phyloP scores from a whole-genome alignment of 768 basidiomycete genomes.

The Lactifluus volemus region DNA sequence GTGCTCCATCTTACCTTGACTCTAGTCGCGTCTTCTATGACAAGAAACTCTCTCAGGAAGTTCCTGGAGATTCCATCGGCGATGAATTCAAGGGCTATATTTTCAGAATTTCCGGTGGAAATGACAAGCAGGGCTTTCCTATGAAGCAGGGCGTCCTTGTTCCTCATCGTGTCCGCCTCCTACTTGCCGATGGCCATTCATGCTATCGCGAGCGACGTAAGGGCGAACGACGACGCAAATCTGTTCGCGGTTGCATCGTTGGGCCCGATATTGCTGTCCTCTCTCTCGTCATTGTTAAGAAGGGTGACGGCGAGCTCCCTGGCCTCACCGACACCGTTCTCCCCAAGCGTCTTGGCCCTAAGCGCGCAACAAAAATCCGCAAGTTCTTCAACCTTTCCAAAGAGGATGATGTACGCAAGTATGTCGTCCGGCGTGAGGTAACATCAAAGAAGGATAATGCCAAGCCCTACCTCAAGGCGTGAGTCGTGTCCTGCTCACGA shows the following conservation, averaged over 20 bases:
- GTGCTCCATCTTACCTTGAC: slow-evolving; percentile 4
- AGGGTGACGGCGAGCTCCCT: slow-evolving; percentile 84
- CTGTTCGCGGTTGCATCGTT: slow-evolving; percentile 97
- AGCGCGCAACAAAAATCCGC: slow-evolving; percentile 96
- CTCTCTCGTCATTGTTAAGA: slow-evolving; percentile 90
- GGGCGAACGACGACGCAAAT: slow-evolving; percentile 98
- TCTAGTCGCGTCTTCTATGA: slow-evolving; percentile 89
- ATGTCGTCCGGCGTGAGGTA: slow-evolving; percentile 91
- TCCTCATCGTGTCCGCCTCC: slow-evolving; percentile 86
- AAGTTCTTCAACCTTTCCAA: slow-evolving; percentile 96
- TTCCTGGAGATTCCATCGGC: slow-evolving; percentile 81
- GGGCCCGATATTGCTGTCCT: slow-evolving; percentile 95
- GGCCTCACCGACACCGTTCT: slow-evolving; percentile 88
- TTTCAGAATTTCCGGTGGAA: slow-evolving; percentile 94
- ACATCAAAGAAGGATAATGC: slow-evolving; percentile 83
- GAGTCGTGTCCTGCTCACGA: slow-evolving; percentile 28
- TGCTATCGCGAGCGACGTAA: slow-evolving; percentile 90
- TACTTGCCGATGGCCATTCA: slow-evolving; percentile 93
- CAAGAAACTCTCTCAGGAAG: slow-evolving; percentile 95
- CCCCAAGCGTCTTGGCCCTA: slow-evolving; percentile 94
- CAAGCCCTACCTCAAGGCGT: slow-evolving; percentile 98
- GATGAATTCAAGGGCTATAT: slow-evolving; percentile 97
- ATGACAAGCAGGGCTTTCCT: slow-evolving; percentile 98
- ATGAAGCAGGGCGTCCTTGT: slow-evolving; percentile 99
- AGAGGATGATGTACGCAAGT: slow-evolving; percentile 97